Evolutionary conservation across 73 alveolate genomes (phyloP).

Genomic region (Urostyla sp.): DNA sequence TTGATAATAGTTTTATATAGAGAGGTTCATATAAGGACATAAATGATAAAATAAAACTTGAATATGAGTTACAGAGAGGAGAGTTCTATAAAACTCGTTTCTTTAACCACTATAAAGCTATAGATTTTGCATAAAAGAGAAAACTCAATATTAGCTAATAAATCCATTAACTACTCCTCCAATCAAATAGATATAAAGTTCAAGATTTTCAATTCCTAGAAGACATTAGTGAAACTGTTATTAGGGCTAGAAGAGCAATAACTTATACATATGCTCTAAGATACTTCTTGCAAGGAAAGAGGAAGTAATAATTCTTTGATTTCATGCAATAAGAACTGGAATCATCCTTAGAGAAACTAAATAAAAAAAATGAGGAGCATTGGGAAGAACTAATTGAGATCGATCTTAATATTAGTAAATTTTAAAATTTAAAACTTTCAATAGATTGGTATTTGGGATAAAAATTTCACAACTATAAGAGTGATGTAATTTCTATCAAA

Average conservation of each 20-base stretch:
- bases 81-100: slow-evolving; percentile 55
- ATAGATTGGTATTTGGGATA: slow-evolving; percentile 41
- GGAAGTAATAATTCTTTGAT: slow-evolving; percentile 68
- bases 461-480: slow-evolving; percentile 55
- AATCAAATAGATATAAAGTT: slow-evolving; percentile 15
- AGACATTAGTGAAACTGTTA: slow-evolving; percentile 61
- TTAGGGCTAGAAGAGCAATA: slow-evolving; percentile 66
- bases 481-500: slow-evolving; percentile 38
- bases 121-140: slow-evolving; percentile 47
- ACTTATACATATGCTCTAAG: slow-evolving; percentile 69
- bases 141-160: slow-evolving; percentile 32
- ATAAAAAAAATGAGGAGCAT: slow-evolving; percentile 51
- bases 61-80: slow-evolving; percentile 36
- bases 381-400: slow-evolving; percentile 49
- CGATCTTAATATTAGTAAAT: no score
- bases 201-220: slow-evolving; percentile 51
- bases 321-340: slow-evolving; percentile 70
- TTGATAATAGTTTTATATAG: not conserved
- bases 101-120: slow-evolving; percentile 57
- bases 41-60: slow-evolving; percentile 57
- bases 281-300: slow-evolving; percentile 42
- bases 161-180: slow-evolving; percentile 31
- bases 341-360: slow-evolving; percentile 51
- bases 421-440: no score
- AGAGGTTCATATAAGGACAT: slow-evolving; percentile 59